phyloP scores from a whole-genome alignment of 352 stramenopile genomes.

The Globisporangium okanoganense region DNA sequence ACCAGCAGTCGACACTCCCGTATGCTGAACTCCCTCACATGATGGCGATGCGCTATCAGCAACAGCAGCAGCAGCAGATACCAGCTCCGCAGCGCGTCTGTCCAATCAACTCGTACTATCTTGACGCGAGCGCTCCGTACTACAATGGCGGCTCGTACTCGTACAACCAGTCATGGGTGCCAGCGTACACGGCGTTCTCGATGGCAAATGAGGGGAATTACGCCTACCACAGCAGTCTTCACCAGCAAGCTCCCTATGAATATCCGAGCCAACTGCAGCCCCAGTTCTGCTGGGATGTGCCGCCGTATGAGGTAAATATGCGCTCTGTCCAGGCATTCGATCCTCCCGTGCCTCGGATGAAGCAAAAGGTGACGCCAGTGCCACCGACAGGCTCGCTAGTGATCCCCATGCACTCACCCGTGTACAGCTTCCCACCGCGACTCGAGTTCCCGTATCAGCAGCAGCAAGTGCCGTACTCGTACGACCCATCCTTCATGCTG shows the following conservation, averaged over 20 bases:
- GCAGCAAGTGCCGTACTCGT: not conserved
- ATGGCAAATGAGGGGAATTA: not conserved
- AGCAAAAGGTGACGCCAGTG: slow-evolving; percentile 13
- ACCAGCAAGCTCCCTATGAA: slow-evolving; percentile 2
- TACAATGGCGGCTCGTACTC: slow-evolving; percentile 4
- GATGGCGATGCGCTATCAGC: not conserved
- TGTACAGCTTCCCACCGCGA: slow-evolving; percentile 5
- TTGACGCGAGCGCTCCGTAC: slow-evolving; percentile 1
- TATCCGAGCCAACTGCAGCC: not conserved
- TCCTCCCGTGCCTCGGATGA: not conserved
- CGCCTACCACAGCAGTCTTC: not conserved
- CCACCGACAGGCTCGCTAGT: slow-evolving; percentile 3
- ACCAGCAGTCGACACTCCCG: not conserved
- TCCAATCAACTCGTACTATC: slow-evolving; percentile 15
- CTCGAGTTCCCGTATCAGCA: not conserved
- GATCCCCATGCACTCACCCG: slow-evolving; percentile 13
- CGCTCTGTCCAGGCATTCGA: slow-evolving; percentile 1
- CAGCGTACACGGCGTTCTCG: not conserved
- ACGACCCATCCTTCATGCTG: slow-evolving; percentile 10
- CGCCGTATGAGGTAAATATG: slow-evolving; percentile 9
- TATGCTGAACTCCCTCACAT: not conserved
- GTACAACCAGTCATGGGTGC: slow-evolving; percentile 9
- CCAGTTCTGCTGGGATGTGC: slow-evolving; percentile 2
- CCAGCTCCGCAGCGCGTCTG: slow-evolving; percentile 11
- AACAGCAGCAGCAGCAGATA: slow-evolving; percentile 1